Evolutionary conservation across 148 eudicot genomes (phyloP).

Genomic region (Pharnaceum exiguum): DNA sequence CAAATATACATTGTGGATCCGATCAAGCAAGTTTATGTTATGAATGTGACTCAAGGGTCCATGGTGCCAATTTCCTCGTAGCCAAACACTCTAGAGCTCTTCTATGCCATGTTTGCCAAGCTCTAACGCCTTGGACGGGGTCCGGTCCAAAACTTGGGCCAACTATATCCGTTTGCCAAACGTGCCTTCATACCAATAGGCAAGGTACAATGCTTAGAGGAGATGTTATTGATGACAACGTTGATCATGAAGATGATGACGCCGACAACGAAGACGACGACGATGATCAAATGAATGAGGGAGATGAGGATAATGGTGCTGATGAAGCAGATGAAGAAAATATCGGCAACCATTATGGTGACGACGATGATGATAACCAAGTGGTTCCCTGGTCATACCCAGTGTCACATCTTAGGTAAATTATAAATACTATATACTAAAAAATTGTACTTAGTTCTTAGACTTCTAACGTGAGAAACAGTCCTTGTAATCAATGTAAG

Average conservation of each 20-base stretch:
- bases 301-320: background rate
- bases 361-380: slow-evolving; percentile 31
- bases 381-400: slow-evolving; percentile 29
- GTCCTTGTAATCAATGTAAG: too few species aligned
- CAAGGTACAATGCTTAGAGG: background rate
- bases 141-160: slow-evolving; percentile 25
- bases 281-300: slow-evolving; percentile 2
- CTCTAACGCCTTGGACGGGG: slow-evolving; percentile 15
- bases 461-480: too few species aligned
- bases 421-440: too few species aligned
- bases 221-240: background rate
- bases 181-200: slow-evolving; percentile 10
- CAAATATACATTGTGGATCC: slow-evolving; percentile 20
- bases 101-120: slow-evolving; percentile 23
- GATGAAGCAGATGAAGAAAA: background rate
- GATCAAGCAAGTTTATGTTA: slow-evolving; percentile 21
- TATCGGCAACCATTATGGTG: background rate
- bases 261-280: background rate
- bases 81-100: slow-evolving; percentile 19
- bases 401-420: slow-evolving; percentile 17
- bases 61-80: slow-evolving; percentile 26
- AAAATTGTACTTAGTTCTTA: too few species aligned
- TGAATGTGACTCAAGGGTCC: slow-evolving; percentile 24
- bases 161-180: slow-evolving; percentile 14
- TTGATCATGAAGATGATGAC: background rate